Base-by-base conservation (phyloP, 2,329 filamentous ascomycete genomes). In the Aspergillus japonicus region DNA sequence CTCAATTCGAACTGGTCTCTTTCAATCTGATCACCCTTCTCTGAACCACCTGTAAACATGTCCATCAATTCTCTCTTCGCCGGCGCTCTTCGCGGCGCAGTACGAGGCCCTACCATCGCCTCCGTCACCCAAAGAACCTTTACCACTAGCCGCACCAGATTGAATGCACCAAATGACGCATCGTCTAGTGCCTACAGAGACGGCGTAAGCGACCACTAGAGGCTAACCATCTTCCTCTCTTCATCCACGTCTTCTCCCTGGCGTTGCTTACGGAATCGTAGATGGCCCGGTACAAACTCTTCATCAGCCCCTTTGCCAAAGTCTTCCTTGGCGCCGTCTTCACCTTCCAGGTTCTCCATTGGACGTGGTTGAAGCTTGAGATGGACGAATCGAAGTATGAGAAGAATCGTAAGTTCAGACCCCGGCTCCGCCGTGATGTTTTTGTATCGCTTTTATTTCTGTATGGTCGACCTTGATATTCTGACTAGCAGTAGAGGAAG, bases 331-430 rank as follows among this genome's bases (percentile, higher is more conserved):
- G 78, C 7, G 78, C 79, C 4, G 75, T 82, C 39, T 76, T 82
- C 65, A 79, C 76, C 16, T 82, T 81, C 64, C 80, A 82, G 62
- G 71, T 80, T 47, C 70, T 79, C 21, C 80, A 82, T 63, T 80
- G 77, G 77, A 67, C 70, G 31, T 82, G 80, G 80, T 57, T 78
- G 66, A 80, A 78, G 60, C 66, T 82, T 12, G 79, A 82, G 67
- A 78, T 75, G 56, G 77, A 80, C 58, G 78, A 80, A 61, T 69
- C 70, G 6, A 80, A 77, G 63, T 67, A 74, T 19, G 63, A 73
- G 26, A 81, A 77, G 67, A 77, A 77, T 58, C 66, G 76, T 78
- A 67, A 23, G 69, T 71, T 26, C 39, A n/a, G 7, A 44, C 16
- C 16, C 14, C 8, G 16, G 33, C 33, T 16, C 16, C 16, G 14